Conservation (phyloP, 768 basidiomycete species). For the Sporobolomyces pararoseus region DNA sequence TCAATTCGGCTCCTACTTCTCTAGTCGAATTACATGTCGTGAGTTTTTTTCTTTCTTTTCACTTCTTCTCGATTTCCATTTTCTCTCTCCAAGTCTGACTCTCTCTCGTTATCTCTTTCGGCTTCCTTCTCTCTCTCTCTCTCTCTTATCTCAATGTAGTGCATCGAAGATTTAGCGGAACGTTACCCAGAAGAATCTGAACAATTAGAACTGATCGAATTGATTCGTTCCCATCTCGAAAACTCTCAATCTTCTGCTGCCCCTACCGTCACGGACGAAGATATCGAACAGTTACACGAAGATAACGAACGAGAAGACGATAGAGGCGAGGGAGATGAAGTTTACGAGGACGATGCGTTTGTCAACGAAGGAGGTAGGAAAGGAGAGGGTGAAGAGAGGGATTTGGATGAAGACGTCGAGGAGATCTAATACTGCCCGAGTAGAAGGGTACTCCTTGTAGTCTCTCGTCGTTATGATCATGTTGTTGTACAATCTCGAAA, state of each 20-base stretch:
- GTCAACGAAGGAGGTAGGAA: slow-evolving; percentile 3
- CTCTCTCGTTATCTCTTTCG: neutral
- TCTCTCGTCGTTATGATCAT: neutral
- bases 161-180: slow-evolving; percentile 86
- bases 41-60: slow-evolving; percentile 48
- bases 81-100: no score
- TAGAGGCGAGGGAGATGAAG: slow-evolving; percentile 28
- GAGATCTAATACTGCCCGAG: slow-evolving; percentile 7
- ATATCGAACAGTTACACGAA: slow-evolving; percentile 26
- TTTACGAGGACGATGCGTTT: slow-evolving; percentile 26
- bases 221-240: slow-evolving; percentile 25
- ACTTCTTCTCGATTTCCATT: neutral
- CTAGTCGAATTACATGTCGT: slow-evolving; percentile 86
- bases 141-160: slow-evolving; percentile 54
- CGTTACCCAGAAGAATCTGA: slow-evolving; percentile 68
- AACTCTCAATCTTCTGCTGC: slow-evolving; percentile 25
- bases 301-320: slow-evolving; percentile 41
- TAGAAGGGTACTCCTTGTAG: neutral
- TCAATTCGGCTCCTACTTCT: slow-evolving; percentile 79
- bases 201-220: slow-evolving; percentile 47
- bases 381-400: slow-evolving; percentile 6
- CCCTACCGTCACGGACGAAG: slow-evolving; percentile 24
- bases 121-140: neutral
- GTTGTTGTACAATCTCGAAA: slow-evolving; percentile 29
- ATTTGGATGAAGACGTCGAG: slow-evolving; percentile 30